These are phyloP conservation scores for Imleria badia DNA, from an alignment of 768 basidiomycete species.

Conservation along the genomic window DNA sequence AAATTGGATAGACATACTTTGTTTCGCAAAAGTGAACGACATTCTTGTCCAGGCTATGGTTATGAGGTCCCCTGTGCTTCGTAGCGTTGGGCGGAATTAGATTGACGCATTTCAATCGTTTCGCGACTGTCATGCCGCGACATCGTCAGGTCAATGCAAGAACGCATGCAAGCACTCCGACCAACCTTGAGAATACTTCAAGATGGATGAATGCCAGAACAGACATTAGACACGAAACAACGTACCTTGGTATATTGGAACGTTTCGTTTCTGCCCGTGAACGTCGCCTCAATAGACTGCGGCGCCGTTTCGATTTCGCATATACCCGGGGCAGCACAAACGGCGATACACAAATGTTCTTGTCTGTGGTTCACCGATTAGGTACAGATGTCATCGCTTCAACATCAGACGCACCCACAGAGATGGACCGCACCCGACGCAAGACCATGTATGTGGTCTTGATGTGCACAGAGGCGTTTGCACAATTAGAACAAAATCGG, in stretches of 20 bases:
- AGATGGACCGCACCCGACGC: slow-evolving; percentile 43
- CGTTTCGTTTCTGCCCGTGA: slow-evolving; percentile 56
- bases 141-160: not conserved
- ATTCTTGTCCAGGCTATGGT: slow-evolving; percentile 43
- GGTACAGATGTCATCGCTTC: not conserved
- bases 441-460: slow-evolving; percentile 55
- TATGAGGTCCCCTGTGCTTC: slow-evolving; percentile 48
- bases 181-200: slow-evolving; percentile 55
- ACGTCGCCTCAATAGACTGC: slow-evolving; percentile 60
- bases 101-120: slow-evolving; percentile 50
- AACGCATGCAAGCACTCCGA: not conserved
- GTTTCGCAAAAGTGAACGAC: slow-evolving; percentile 57
- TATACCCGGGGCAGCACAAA: slow-evolving; percentile 48
- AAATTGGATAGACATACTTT: slow-evolving; percentile 30
- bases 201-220: not conserved
- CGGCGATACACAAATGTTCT: slow-evolving; percentile 44
- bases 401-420: slow-evolving; percentile 46
- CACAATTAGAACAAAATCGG: slow-evolving; percentile 55
- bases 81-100: slow-evolving; percentile 42
- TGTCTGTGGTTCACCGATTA: slow-evolving; percentile 38
- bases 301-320: slow-evolving; percentile 62
- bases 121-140: slow-evolving; percentile 43
- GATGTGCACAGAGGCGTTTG: slow-evolving; percentile 48
- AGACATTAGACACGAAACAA: not conserved
- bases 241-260: slow-evolving; percentile 65